Evolutionary conservation across 306 rosid species (phyloP), one percentile per base, ranked within the genome.

Genomic region (Malus orientalis): DNA sequence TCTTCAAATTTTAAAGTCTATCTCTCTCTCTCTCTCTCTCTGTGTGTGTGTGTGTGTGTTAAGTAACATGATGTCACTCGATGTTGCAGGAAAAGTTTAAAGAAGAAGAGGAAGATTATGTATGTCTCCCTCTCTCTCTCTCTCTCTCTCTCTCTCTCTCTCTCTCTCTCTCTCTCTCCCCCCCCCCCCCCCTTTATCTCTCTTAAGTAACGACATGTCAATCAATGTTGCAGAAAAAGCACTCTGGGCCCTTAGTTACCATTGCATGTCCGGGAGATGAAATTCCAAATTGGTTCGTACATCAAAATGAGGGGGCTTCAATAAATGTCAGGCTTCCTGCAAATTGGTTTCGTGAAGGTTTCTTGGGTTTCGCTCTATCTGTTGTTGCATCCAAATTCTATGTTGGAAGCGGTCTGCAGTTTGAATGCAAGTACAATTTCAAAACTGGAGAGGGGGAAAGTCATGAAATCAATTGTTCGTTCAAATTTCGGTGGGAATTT

Each of bases 331-430:
- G 68, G 63, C 83, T 74, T 47, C 75, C 79, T 15, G 30, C 27
- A 23, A 12, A 29, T 12, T 74, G 83, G 83, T 53, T 10, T 65
- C 25, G 25, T 42, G 4, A 14, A 18, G 36, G 67, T 25, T 67
- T 74, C 78, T 20, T 68, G 70, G 83, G 83, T 61, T 68, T 80
- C 4, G 65, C 79, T 57, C 32, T 80, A 0, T 4, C 53, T 45
- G 19, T 10, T 25, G 79, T 73, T 29, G 38, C n/a, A 59, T 57
- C 25, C 25, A 23, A 23, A 23, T 23, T 23, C 25, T 23, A 23
- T 23, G 25, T 23, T 23, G 25, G 25, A 23, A 23, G 25, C 25
- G 25, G 25, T 23, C 25, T 23, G 25, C 25, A 23, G 25, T 22
- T 69, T 13, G 36, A 18, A n/a, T 44, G 70, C 20, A n/a, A 55